A percentile compares a stretch with the other conserved stretches of the same genome.
Evolutionary conservation across 1,284 basidiomycete genomes (phyloP).

Genomic region (Caloboletus firmus): DNA sequence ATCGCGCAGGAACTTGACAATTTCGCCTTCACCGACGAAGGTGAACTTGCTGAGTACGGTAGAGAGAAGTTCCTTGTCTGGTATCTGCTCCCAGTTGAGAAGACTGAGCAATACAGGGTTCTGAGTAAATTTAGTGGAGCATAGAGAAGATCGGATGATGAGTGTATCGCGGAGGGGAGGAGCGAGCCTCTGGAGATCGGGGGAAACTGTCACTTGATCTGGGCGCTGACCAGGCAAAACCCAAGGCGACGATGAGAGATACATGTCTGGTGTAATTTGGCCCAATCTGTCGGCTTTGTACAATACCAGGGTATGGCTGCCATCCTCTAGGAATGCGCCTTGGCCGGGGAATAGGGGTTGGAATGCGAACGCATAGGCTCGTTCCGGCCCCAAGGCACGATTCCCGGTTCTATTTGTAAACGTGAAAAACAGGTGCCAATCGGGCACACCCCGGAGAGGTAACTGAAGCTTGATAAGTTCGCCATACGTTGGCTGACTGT

Average conservation of each 20-base stretch:
- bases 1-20: constrained; percentile 91
- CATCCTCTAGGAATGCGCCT: constrained; percentile 86
- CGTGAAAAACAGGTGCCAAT: constrained; percentile 93
- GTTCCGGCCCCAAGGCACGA: constrained; percentile 55
- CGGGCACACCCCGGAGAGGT: constrained; percentile 65
- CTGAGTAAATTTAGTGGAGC: constrained; percentile 92
- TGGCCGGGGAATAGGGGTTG: constrained; percentile 83
- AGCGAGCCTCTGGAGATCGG: constrained; percentile 65
- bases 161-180: constrained; percentile 77
- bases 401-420: constrained; percentile 79
- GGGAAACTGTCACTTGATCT: constrained; percentile 59
- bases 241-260: constrained; percentile 68
- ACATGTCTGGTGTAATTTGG: constrained; percentile 61
- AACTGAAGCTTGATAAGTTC: constrained; percentile 90
- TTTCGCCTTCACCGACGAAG: constrained; percentile 90
- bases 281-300: constrained; percentile 75
- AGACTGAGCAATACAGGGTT: constrained; percentile 84
- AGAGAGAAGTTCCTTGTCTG: constrained; percentile 67
- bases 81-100: constrained; percentile 79
- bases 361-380: constrained; percentile 91
- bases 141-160: constrained; percentile 84
- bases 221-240: constrained; percentile 53
- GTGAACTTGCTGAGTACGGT: constrained; percentile 84
- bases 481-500: constrained; percentile 86
- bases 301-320: constrained; percentile 81